These are phyloP conservation scores for Yarrowia deformans DNA, from an alignment of 805 yeast species.

Conservation along the genomic window DNA sequence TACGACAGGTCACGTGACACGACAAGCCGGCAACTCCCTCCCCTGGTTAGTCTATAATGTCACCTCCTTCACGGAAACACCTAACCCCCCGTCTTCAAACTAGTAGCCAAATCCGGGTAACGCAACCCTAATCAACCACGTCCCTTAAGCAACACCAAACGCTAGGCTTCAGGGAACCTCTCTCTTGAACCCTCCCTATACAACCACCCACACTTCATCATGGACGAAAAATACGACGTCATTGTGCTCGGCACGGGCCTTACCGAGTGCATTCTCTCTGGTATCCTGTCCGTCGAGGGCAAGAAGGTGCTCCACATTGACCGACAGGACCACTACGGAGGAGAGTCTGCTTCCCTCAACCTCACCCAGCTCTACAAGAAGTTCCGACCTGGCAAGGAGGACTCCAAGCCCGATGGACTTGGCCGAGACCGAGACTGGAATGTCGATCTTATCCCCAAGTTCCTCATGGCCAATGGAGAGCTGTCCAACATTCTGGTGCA, in stretches of 20 bases:
- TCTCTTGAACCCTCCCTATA: constrained; percentile 17
- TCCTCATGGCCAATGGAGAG: constrained; percentile 97
- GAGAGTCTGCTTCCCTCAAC: constrained; percentile 53
- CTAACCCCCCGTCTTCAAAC: background rate
- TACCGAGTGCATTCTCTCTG: constrained; percentile 95
- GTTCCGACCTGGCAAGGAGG: constrained; percentile 82
- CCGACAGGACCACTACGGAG: constrained; percentile 96
- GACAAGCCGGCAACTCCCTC: background rate
- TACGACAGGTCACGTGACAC: background rate
- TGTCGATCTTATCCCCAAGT: constrained; percentile 95
- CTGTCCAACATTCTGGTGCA: constrained; percentile 93
- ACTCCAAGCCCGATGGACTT: constrained; percentile 61
- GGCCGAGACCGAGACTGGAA: constrained; percentile 98
- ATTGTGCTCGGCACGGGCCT: constrained; percentile 94
- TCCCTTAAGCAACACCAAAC: constrained; percentile 36
- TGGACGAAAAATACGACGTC: constrained; percentile 98
- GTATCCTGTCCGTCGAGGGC: constrained; percentile 95
- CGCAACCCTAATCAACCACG: constrained; percentile 39
- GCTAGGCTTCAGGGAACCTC: constrained; percentile 10
- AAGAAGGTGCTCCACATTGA: constrained; percentile 97
- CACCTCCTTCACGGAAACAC: background rate
- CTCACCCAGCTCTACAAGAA: constrained; percentile 69
- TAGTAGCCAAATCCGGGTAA: constrained; percentile 36
- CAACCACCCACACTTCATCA: constrained; percentile 47
- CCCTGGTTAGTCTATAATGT: background rate